Evolutionary conservation across 176 grass and related monocot species (phyloP).

Genomic region (Melocanna baccifera): DNA sequence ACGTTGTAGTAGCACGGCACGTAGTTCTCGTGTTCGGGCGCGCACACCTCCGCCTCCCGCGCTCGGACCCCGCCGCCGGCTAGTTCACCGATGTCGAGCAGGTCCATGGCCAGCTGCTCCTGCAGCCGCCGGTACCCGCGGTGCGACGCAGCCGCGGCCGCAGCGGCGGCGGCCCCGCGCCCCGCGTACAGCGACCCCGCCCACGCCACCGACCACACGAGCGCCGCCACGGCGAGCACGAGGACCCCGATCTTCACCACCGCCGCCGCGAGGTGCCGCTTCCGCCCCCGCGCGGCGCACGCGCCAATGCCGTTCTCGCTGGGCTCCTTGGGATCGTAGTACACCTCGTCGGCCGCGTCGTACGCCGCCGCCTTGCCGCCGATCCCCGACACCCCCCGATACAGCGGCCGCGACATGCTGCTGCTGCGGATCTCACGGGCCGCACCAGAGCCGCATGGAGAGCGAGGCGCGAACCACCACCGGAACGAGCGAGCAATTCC

Average conservation of each 20-base stretch:
- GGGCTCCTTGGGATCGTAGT: slow-evolving; percentile 59
- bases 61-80: slow-evolving; percentile 62
- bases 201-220: slow-evolving; percentile 66
- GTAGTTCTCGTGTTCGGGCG: slow-evolving; percentile 63
- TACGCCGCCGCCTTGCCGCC: slow-evolving; percentile 41
- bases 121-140: slow-evolving; percentile 72
- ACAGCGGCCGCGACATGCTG: slow-evolving; percentile 79
- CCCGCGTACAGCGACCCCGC: slow-evolving; percentile 66
- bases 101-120: slow-evolving; percentile 82
- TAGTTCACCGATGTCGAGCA: slow-evolving; percentile 73
- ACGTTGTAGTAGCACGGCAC: slow-evolving; percentile 96
- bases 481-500: slow-evolving; percentile 16
- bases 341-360: slow-evolving; percentile 30
- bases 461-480: not conserved
- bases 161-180: not conserved
- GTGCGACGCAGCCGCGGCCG: slow-evolving; percentile 36
- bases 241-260: slow-evolving; percentile 59
- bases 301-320: slow-evolving; percentile 57
- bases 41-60: slow-evolving; percentile 71
- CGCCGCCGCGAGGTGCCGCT: slow-evolving; percentile 42
- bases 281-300: slow-evolving; percentile 18
- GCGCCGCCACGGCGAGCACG: slow-evolving; percentile 34
- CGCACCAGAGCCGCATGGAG: slow-evolving; percentile 25
- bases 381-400: slow-evolving; percentile 65
- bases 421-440: slow-evolving; percentile 39